These are phyloP conservation scores for Chalaropsis thielavioides DNA, from an alignment of 2,329 filamentous ascomycete genomes.

Conservation along the genomic window DNA sequence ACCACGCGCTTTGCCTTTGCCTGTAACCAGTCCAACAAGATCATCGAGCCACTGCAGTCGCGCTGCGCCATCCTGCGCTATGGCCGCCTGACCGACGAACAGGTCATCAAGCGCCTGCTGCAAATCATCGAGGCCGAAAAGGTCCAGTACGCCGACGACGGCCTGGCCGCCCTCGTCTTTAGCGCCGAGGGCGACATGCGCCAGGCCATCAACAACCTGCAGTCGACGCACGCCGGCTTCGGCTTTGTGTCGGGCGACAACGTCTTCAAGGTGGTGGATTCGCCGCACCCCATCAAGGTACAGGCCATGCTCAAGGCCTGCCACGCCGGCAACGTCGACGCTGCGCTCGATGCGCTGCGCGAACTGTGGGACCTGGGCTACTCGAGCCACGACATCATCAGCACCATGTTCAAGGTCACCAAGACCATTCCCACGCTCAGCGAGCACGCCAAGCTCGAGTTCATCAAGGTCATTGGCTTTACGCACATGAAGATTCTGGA, in stretches of 20 bases:
- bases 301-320: slow-evolving; percentile 98
- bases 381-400: slow-evolving; percentile 97
- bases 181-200: slow-evolving; percentile 97
- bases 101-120: slow-evolving; percentile 78
- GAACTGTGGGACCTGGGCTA: slow-evolving; percentile 93
- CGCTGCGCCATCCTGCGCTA: slow-evolving; percentile 93
- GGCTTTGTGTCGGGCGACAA: slow-evolving; percentile 96
- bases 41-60: slow-evolving; percentile 96
- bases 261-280: slow-evolving; percentile 94
- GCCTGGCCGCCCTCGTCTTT: slow-evolving; percentile 89
- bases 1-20: slow-evolving; percentile 96
- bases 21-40: slow-evolving; percentile 98
- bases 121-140: slow-evolving; percentile 89
- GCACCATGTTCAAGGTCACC: slow-evolving; percentile 97
- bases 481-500: slow-evolving; percentile 99
- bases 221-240: slow-evolving; percentile 85
- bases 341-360: slow-evolving; percentile 68
- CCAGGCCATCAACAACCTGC: slow-evolving; percentile 96
- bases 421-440: slow-evolving; percentile 87
- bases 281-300: slow-evolving; percentile 92
- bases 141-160: slow-evolving; percentile 83
- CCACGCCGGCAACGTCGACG: slow-evolving; percentile 80
- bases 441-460: slow-evolving; percentile 91
- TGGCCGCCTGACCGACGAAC: slow-evolving; percentile 76
- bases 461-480: slow-evolving; percentile 97